Evolutionary conservation across 306 rosid genomes (phyloP).

Genomic region (Prunus salicina): DNA sequence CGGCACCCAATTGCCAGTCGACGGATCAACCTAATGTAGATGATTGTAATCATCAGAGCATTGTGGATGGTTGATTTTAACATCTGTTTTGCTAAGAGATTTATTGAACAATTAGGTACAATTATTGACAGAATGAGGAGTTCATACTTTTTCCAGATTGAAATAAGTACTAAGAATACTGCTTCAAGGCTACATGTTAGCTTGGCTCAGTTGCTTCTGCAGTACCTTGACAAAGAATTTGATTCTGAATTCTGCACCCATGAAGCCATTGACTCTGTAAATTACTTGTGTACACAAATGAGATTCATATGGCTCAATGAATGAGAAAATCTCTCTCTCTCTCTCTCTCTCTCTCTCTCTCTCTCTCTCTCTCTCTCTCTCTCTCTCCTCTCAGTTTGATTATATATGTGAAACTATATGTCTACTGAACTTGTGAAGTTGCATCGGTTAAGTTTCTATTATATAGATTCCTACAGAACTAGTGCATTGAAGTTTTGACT

Average conservation of each 20-base stretch:
- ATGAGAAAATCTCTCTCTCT: too few species aligned
- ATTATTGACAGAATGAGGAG: not conserved
- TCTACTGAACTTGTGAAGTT: too few species aligned
- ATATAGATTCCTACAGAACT: too few species aligned
- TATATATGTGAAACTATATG: too few species aligned
- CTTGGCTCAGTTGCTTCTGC: not conserved
- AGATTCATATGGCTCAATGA: too few species aligned
- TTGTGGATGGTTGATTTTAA: conserved; percentile 24
- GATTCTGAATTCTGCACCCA: not conserved
- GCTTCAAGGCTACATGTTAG: not conserved
- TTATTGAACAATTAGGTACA: not conserved
- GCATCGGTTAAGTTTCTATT: too few species aligned
- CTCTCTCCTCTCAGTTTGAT: too few species aligned
- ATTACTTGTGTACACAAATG: not conserved
- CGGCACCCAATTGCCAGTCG: conserved; percentile 6
- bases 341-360: too few species aligned
- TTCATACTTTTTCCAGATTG: not conserved
- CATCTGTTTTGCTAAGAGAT: conserved; percentile 10
- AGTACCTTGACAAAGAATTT: not conserved
- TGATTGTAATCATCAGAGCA: conserved; percentile 21
- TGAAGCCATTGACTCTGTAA: not conserved
- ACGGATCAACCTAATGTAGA: conserved; percentile 24
- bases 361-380: too few species aligned
- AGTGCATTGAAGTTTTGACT: too few species aligned
- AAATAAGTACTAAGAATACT: not conserved